Base-by-base conservation (phyloP, 331 rosid species). In the Dryas integrifolia region DNA sequence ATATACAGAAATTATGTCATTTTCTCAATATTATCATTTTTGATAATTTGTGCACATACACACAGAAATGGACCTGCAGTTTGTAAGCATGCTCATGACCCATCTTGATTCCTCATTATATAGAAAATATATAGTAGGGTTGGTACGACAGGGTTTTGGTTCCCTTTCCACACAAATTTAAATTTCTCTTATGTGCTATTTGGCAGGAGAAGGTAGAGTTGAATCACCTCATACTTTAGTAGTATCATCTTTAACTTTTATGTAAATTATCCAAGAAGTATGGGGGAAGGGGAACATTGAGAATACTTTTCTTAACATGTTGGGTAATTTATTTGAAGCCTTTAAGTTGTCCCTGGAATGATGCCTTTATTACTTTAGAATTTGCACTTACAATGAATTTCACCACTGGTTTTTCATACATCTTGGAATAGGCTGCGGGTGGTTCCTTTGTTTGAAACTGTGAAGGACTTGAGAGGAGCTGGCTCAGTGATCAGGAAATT, bases 361-460 rank as follows among this genome's bases (percentile, higher is more conserved):
- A 35, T 35, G n/a, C 47, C 6, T 65, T 21, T 30, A 30, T 30
- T 30, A 30, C 35, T 30, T 30, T 30, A 30, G 46, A 21, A 24
- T 3, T 64, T 43, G 16, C 41, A 39, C 65, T 60, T 52, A 2
- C 13, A 80, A 21, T 62, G 72, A 58, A 65, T 69, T 43, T 59
- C 21, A 70, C 69, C 48, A 58, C 57, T 12, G 69, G 77, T 39
- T 57, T 41, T 77, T 66, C 61, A 18, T 76, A 57, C 45, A 48
- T 80, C 56, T 65, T 77, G 51, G 58, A 70, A 30, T 68, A 93
- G 98, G 87, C 84, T 93, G 88, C 94, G 94, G 51, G 98, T 90
- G 84, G 97, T 87, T 80, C 98, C 98, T 63, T 85, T 93, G 76
- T 93, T 93, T 82, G 98, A 93, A 86, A 93, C 98, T 55, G 94